Evolutionary conservation across 768 basidiomycete species (phyloP).

Genomic region (Calocybe cyanea): DNA sequence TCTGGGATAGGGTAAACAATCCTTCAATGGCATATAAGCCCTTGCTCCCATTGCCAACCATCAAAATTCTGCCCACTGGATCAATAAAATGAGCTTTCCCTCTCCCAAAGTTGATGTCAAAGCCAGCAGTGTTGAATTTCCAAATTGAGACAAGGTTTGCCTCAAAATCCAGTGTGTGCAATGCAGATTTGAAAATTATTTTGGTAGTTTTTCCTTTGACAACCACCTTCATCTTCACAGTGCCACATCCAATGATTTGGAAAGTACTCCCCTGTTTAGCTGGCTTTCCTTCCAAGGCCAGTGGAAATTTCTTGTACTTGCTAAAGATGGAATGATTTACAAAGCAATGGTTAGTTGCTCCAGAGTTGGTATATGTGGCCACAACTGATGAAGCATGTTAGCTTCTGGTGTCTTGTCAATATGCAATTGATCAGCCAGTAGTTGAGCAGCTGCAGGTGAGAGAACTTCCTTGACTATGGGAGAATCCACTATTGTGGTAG

Average conservation of each 20-base stretch:
- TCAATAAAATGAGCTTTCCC: not conserved
- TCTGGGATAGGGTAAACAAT: no score
- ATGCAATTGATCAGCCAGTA: no score
- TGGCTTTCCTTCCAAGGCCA: not conserved
- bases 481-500: not conserved
- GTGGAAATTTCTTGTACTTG: not conserved
- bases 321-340: not conserved
- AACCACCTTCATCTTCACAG: not conserved
- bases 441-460: not conserved
- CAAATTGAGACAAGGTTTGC: constrained; percentile 23
- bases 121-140: constrained; percentile 13
- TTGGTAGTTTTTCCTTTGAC: not conserved
- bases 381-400: no score
- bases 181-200: not conserved
- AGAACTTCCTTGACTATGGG: not conserved
- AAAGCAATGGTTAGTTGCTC: constrained; percentile 7
- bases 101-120: constrained; percentile 12
- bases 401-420: not conserved
- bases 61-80: not conserved
- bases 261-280: not conserved
- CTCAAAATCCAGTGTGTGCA: constrained; percentile 21
- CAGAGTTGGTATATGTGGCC: constrained; percentile 2
- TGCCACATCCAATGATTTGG: not conserved
- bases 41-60: no score
- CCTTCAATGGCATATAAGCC: no score